A percentile compares a stretch with the other conserved stretches of the same genome.
These are phyloP conservation scores for Paragyromitra xinjiangensis DNA, from an alignment of 495 filamentous ascomycete genomes.

Conservation along the genomic window DNA sequence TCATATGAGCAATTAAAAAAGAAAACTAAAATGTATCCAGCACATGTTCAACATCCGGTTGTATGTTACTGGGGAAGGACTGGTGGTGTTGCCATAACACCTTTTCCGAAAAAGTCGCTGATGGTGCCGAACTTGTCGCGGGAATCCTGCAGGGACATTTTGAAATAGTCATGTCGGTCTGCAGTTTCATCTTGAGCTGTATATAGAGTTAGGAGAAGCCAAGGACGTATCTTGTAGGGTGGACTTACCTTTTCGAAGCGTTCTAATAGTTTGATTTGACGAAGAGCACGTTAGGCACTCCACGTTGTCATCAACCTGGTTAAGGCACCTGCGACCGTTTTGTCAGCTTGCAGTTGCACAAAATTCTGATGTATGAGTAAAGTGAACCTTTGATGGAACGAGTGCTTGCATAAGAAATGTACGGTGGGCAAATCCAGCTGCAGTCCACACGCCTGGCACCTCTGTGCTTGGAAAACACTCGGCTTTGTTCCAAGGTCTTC, in stretches of 20 bases:
- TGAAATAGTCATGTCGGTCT: constrained; percentile 89
- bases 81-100: constrained; percentile 73
- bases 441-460: constrained; percentile 80
- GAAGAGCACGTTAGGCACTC: constrained; percentile 87
- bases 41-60: neutral
- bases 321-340: constrained; percentile 53
- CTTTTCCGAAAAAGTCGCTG: constrained; percentile 92
- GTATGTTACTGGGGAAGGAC: constrained; percentile 34
- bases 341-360: constrained; percentile 40
- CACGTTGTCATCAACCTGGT: constrained; percentile 67
- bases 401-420: constrained; percentile 96
- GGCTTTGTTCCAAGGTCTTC: constrained; percentile 78
- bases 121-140: constrained; percentile 87
- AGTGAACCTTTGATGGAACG: constrained; percentile 78
- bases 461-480: constrained; percentile 84
- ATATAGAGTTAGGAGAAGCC: constrained; percentile 24
- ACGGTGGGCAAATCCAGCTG: constrained; percentile 85
- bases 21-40: neutral
- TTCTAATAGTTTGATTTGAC: constrained; percentile 83
- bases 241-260: constrained; percentile 69
- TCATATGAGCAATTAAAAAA: constrained; percentile 10
- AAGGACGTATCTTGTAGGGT: neutral
- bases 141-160: constrained; percentile 77
- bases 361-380: constrained; percentile 67
- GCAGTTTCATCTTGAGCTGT: constrained; percentile 83